Base-by-base conservation (phyloP, 2,329 filamentous ascomycete genomes). In the Aspergillus pseudotamarii region DNA sequence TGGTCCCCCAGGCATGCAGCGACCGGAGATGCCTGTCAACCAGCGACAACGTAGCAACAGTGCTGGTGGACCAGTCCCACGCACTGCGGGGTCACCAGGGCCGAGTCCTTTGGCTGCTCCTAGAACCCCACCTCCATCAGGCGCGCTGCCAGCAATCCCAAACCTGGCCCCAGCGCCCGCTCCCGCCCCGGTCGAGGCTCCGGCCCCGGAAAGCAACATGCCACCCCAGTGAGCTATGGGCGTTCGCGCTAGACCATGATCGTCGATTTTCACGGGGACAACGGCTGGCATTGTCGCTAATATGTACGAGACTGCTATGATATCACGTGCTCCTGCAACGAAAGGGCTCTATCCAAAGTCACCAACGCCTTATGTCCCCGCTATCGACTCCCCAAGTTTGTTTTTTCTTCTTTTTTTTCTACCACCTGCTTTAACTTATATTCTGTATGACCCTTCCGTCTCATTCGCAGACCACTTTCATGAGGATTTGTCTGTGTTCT, bases 21-120 rank as follows among this genome's bases (percentile, higher is more conserved):
- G 76, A 38, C 80, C 80, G 6, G 69, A 75, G 30, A 79, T 78
- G 67, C 76, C 76, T n/a, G 71, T 67, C 41, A 69, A 67, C 54
- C 73, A 78, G 64, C 76, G 79, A 46, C 71, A 74, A 64, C 73
- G 80, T 59, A 83, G 81, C 68, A 82, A 83, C 65, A 83, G 81
- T 50, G 74, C 78, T 16, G 75, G 77, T 51, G 75, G 70, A 8
- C 68, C 66, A 6, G 66, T 64, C 45, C 64, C 70, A 30, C 68
- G 69, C 19, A 48, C 64, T 2, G 48, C 61, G 21, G 64, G 64
- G 16, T 66, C 67, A 23, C 61, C 68, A 4, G 63, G 68, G 12
- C 66, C 73, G 2, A 78, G 74, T 60, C 75, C 73, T 3, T 62
- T 75, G 6, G 74, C 73, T 23, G 69, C 66, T 43, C 61, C 66